Evolutionary conservation across 495 filamentous ascomycete species (phyloP).

Genomic region (Melanomma pulvis-pyrius): DNA sequence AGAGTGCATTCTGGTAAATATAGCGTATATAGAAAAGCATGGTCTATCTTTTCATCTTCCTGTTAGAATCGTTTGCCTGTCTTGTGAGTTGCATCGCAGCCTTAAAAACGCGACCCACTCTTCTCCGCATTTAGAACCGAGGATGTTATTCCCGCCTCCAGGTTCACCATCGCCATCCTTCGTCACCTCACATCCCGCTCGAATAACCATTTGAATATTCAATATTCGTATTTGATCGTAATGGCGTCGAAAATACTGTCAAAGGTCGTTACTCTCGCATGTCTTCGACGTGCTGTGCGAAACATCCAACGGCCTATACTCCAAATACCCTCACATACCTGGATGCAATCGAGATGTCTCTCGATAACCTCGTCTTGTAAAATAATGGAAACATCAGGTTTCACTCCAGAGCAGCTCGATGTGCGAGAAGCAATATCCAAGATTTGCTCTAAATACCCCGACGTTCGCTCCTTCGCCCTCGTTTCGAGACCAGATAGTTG

Average conservation of each 20-base stretch:
- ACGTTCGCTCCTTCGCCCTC: conserved; percentile 26
- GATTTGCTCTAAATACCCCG: conserved; percentile 61
- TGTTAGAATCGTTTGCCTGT: neutral
- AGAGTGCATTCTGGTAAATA: no score
- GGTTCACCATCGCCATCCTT: neutral
- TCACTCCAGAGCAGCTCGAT: conserved; percentile 70
- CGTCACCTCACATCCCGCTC: neutral
- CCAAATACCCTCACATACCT: neutral
- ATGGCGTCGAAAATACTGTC: conserved; percentile 8
- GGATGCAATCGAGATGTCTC: conserved; percentile 36
- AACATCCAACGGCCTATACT: neutral
- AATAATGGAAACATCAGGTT: conserved; percentile 73
- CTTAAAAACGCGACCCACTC: neutral
- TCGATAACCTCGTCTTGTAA: conserved; percentile 43
- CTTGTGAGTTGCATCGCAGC: neutral
- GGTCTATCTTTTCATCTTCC: neutral
- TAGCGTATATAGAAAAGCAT: no score
- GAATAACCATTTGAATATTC: neutral
- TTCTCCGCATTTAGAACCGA: conserved; percentile 11
- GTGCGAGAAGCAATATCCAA: conserved; percentile 70
- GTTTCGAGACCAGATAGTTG: neutral
- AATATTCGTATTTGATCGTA: neutral
- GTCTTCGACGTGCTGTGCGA: neutral
- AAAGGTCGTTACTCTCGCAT: neutral
- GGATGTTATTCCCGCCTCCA: conserved; percentile 21